These are phyloP conservation scores for Talaromyces nanjingensis DNA, from an alignment of 495 filamentous ascomycete species.

Conservation along the genomic window DNA sequence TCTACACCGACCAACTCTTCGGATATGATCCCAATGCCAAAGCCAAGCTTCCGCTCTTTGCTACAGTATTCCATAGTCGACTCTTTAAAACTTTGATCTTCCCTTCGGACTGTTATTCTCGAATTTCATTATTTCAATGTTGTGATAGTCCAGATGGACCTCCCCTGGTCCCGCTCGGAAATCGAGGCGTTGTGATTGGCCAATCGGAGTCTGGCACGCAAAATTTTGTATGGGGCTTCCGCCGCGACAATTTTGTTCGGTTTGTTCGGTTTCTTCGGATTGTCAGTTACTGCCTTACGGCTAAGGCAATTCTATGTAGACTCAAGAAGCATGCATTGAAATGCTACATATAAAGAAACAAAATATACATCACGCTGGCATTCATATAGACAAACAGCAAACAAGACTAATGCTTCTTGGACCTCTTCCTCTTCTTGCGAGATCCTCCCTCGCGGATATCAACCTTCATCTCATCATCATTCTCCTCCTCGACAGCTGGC, in stretches of 20 bases:
- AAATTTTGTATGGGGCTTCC: not conserved
- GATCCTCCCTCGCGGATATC: constrained; percentile 42
- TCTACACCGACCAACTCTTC: not conserved
- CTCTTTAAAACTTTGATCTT: not conserved
- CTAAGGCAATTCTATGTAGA: not conserved
- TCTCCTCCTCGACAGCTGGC: constrained; percentile 12
- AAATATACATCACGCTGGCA: not conserved
- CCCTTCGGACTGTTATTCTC: not conserved
- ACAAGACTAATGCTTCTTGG: constrained; percentile 33
- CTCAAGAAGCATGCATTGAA: not conserved
- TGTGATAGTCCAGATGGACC: not conserved
- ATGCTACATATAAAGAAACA: not conserved
- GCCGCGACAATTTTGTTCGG: not conserved
- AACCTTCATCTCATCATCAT: constrained; percentile 24
- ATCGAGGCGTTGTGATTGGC: not conserved
- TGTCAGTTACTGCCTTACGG: not conserved
- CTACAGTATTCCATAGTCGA: not conserved
- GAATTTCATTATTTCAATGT: not conserved
- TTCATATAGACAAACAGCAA: not conserved
- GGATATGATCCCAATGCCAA: not conserved
- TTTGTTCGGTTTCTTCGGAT: too few species aligned
- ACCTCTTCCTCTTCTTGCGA: constrained; percentile 40
- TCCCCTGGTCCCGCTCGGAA: not conserved
- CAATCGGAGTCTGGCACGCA: not conserved
- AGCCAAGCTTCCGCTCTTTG: not conserved